Base-by-base conservation (phyloP, 495 filamentous ascomycete species). In the Tuber brumale region DNA sequence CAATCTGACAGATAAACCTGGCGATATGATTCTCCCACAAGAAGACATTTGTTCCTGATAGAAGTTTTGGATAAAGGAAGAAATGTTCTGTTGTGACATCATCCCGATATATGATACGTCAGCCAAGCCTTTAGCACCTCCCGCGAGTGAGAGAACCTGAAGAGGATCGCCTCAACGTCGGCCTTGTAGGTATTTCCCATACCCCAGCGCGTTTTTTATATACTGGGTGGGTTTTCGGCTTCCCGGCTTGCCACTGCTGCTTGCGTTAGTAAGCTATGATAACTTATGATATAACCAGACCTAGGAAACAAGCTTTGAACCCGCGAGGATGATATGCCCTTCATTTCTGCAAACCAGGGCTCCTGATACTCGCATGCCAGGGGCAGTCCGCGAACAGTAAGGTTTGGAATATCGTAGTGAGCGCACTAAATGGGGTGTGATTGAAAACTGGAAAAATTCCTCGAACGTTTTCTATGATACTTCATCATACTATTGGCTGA, bases 11-110 rank as follows among this genome's bases (percentile, higher is more conserved):
- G 48, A 72, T 66, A 3, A n/a, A 19, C 39, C n/a, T 71, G 46
- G 39, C 35, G 39, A 70, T 70, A 31, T 31, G 16, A 44, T 44
- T 41, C 23, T 57, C 18, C 46, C 23, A 51, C 21, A 6, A n/a
- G 21, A 23, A 10, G 9, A 23, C 19, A n/a, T 61, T 27, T 10
- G n/a, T 61, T 27, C n/a, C 23, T 16, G 51, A 61, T 61, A 12
- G n/a, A 61, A 27, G 9, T 14, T 31, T 9, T 7, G 23, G 23
- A 57, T 8, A 57, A 61, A 37, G 66, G 45, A 61, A 66, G 76
- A 79, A 72, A 69, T 51, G 72, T 72, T 72, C 14, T n/a, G 27
- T 37, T 37, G 75, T 79, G 78, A 80, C 77, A 73, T 79, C 76
- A 79, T 79, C 3, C n/a, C 37, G 0, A 19, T 71, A 16, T 71